Evolutionary conservation across 2,329 filamentous ascomycete genomes (phyloP), one percentile per base, ranked within the genome.

Genomic region (Lachnellula arida): DNA sequence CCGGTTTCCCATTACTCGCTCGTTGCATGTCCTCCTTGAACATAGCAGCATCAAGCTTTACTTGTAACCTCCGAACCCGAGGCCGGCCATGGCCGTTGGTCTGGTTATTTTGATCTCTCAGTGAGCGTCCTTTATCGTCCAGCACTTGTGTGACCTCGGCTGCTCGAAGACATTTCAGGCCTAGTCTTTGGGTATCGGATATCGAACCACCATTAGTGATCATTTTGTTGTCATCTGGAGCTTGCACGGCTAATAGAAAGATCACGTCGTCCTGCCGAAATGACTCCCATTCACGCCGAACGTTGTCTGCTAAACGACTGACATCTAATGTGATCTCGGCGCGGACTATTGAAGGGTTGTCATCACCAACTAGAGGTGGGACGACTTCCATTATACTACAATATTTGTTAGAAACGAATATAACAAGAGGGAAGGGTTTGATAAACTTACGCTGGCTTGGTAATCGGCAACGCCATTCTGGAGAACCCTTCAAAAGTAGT

Each of bases 281-380:
- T 4, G 86, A 84, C 65, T 97, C 94, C 94, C 94, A 99, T 67
- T 97, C 94, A 63, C 80, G 81, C 53, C 89, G 85, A 46, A 95
- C 77, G 51, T 85, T 81, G 25, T 91, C 86, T 52, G 85, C 82
- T n/a, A 97, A 74, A 52, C 86, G 85, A 65, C 87, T 87, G 51
- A 96, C 83, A 70, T 97, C 91, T 40, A 97, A 79, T 4, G 84
- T 81, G 47, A 99, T 85, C 72, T 99, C 94, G 15, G 90, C 91
- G 59, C 88, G 86, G 42, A 97, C 91, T 64, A 87, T 81, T 2
- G 91, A 88, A n/a, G 91, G 93, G 51, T 87, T 85, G 42, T 87
- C 81, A 49, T 92, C 86, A 14, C 94, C 94, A 53, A 99, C 91
- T 39, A 86, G 82, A 7, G 94, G 81, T 0, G 90, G 91, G 3